These are phyloP conservation scores for Kockovaella imperatae DNA, from an alignment of 768 basidiomycete genomes.

Conservation along the genomic window DNA sequence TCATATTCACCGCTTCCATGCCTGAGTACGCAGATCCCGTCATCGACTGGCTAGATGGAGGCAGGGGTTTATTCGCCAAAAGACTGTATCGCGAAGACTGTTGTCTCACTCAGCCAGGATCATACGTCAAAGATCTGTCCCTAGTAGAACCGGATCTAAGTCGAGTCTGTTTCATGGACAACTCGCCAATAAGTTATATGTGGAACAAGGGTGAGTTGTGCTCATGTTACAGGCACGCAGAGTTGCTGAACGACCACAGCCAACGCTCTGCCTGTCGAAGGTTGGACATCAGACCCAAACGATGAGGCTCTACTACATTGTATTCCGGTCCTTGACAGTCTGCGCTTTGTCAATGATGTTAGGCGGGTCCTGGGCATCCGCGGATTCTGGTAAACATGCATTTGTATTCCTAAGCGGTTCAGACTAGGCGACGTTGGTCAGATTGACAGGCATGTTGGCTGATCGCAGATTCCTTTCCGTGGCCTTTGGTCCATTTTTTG, in stretches of 20 bases:
- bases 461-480: not conserved
- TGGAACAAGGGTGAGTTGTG: conserved; percentile 72
- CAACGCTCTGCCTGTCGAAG: conserved; percentile 97
- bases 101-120: conserved; percentile 81
- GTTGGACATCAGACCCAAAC: conserved; percentile 94
- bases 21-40: conserved; percentile 99
- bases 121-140: conserved; percentile 87
- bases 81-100: conserved; percentile 93
- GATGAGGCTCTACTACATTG: conserved; percentile 95
- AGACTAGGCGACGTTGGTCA: too few relatives aligned
- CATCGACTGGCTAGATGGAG: conserved; percentile 97
- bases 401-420: not conserved
- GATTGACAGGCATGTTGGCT: too few relatives aligned
- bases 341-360: conserved; percentile 93
- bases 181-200: conserved; percentile 85
- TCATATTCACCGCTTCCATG: conserved; percentile 98
- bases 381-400: conserved; percentile 37
- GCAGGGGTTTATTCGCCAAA: conserved; percentile 77
- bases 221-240: not conserved
- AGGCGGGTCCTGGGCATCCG: conserved; percentile 74
- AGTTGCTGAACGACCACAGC: conserved; percentile 49
- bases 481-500: not conserved
- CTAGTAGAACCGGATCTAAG: conserved; percentile 82
- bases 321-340: conserved; percentile 86
- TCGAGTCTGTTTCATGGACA: conserved; percentile 91